A percentile compares a stretch with the other conserved stretches of the same genome.
These are phyloP conservation scores for Lyophyllum atratum DNA, from an alignment of 768 basidiomycete species.

Conservation along the genomic window DNA sequence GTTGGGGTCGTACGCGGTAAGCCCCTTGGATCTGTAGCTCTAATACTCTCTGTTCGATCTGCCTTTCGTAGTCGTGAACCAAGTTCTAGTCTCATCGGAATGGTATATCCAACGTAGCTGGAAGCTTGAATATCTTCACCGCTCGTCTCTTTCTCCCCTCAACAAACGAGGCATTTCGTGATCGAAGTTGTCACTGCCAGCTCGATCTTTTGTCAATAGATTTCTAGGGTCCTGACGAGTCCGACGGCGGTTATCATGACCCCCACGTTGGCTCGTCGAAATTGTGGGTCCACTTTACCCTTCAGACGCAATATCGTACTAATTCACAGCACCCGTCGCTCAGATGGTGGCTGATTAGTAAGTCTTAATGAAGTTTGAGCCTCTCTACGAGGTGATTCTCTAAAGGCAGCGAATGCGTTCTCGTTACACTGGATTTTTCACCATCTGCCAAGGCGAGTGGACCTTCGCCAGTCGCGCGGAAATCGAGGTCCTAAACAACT, in stretches of 20 bases:
- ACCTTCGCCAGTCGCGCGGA: background rate
- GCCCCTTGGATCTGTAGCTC: too few relatives aligned
- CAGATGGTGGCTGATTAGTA: background rate
- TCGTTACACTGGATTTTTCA: background rate
- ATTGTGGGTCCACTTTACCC: background rate
- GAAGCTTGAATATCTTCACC: background rate
- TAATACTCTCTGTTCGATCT: too few relatives aligned
- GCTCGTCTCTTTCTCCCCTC: background rate
- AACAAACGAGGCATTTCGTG: background rate
- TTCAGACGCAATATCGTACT: background rate
- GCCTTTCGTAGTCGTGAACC: background rate
- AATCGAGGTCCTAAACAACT: background rate
- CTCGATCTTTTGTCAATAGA: background rate
- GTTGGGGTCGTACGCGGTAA: too few relatives aligned
- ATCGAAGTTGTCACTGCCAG: background rate
- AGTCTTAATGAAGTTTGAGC: background rate
- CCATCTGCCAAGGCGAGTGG: background rate
- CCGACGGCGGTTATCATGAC: background rate
- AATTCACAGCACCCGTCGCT: background rate
- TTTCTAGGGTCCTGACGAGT: background rate
- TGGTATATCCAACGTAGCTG: background rate
- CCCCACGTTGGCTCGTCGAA: background rate
- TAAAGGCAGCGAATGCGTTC: background rate
- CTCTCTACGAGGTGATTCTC: background rate
- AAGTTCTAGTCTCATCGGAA: background rate